Percentiles rank a stretch among this genome's conserved stretches.
Conservation (phyloP, 371 early-diverging fungal genomes). For the Fennellomyces sp. region DNA sequence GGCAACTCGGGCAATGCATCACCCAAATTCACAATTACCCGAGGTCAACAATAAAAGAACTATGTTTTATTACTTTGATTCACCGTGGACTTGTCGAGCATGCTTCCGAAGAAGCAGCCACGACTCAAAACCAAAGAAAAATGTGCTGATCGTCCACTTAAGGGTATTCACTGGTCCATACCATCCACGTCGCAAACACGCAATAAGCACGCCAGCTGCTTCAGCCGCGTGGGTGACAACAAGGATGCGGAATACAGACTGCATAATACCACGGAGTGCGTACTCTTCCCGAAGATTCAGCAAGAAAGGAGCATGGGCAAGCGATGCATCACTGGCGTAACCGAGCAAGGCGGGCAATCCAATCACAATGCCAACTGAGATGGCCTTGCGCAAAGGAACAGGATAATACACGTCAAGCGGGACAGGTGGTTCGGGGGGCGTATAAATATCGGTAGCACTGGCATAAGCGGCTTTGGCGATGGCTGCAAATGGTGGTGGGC, state of each 20-base stretch:
- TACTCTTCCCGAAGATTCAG: slow-evolving; percentile 9
- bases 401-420: slow-evolving; percentile 36
- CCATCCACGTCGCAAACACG: slow-evolving; percentile 45
- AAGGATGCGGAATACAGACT: slow-evolving; percentile 2
- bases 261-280: slow-evolving; percentile 6
- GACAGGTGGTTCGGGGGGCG: slow-evolving; percentile 30
- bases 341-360: slow-evolving; percentile 16
- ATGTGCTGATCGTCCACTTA: slow-evolving; percentile 40
- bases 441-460: slow-evolving; percentile 32
- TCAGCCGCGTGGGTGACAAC: slow-evolving; percentile 25
- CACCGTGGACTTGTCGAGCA: slow-evolving; percentile 6
- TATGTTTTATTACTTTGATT: background rate
- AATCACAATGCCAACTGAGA: slow-evolving; percentile 8
- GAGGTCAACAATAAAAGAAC: background rate
- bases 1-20: slow-evolving; percentile 55
- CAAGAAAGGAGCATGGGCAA: background rate
- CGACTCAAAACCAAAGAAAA: slow-evolving; percentile 36
- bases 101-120: background rate
- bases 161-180: slow-evolving; percentile 31
- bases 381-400: slow-evolving; percentile 6
- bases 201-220: slow-evolving; percentile 18
- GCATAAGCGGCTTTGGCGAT: slow-evolving; percentile 46
- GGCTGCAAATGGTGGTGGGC: slow-evolving; percentile 44
- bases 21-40: slow-evolving; percentile 34
- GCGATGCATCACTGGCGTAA: slow-evolving; percentile 18